Conservation (phyloP, 164 flowering plant species). For the Piper betle region DNA sequence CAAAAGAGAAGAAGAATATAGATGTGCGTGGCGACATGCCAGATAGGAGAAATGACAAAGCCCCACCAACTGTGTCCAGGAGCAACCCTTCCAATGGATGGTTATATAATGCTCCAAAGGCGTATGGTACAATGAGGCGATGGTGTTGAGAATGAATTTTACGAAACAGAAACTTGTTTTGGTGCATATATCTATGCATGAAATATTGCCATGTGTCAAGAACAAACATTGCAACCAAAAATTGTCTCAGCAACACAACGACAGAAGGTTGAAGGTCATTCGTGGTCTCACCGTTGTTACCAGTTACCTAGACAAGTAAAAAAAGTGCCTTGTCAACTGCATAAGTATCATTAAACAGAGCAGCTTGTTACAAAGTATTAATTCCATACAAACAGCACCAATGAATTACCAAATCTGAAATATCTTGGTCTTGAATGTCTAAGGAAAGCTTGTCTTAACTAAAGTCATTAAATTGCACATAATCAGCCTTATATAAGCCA, state of each 20-base stretch:
- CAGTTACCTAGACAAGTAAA: conserved; percentile 34
- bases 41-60: conserved; percentile 77
- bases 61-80: conserved; percentile 84
- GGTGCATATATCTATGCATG: conserved; percentile 93
- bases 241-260: conserved; percentile 41
- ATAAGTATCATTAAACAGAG: too few species aligned
- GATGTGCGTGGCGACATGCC: conserved; percentile 89
- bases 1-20: conserved; percentile 93
- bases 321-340: too few species aligned
- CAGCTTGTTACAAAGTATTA: too few species aligned
- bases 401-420: too few species aligned
- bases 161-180: conserved; percentile 78
- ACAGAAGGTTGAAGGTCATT: conserved; percentile 22
- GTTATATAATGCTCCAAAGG: conserved; percentile 90
- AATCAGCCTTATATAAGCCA: too few species aligned
- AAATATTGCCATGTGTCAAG: conserved; percentile 96
- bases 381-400: too few species aligned
- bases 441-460: too few species aligned
- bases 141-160: conserved; percentile 94
- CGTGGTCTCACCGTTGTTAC: conserved; percentile 21
- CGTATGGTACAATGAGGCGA: conserved; percentile 86
- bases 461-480: too few species aligned
- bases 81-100: conserved; percentile 90
- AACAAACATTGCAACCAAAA: conserved; percentile 64
- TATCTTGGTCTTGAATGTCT: too few species aligned